A percentile compares a stretch with the other conserved stretches of the same genome.
phyloP scores from a whole-genome alignment of 2,329 filamentous ascomycete species.

The Nothophaeocryptopus gaeumannii region DNA sequence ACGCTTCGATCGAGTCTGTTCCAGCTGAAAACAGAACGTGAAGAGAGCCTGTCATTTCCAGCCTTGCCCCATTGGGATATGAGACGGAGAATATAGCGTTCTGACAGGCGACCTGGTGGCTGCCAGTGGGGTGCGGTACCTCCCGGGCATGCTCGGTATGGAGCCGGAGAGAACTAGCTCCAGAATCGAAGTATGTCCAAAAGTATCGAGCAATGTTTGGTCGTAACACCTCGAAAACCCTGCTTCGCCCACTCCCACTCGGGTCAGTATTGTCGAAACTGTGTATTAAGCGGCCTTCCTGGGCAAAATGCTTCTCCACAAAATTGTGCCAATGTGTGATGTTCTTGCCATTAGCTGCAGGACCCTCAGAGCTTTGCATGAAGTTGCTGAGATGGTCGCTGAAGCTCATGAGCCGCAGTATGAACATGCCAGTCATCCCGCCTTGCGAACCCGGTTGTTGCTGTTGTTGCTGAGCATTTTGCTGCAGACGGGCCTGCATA shows the following conservation, averaged over 20 bases:
- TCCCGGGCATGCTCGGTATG: constrained; percentile 69
- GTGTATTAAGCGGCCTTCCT: constrained; percentile 67
- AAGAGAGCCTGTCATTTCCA: constrained; percentile 59
- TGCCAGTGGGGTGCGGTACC: constrained; percentile 57
- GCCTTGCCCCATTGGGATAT: constrained; percentile 73
- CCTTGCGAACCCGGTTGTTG: constrained; percentile 25
- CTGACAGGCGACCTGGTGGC: constrained; percentile 70
- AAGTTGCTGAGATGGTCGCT: constrained; percentile 56
- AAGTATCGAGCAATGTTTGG: constrained; percentile 85
- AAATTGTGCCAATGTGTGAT: constrained; percentile 76
- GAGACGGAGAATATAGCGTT: constrained; percentile 83
- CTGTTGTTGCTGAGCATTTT: constrained; percentile 27
- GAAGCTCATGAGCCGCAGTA: constrained; percentile 55
- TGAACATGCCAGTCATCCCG: constrained; percentile 38
- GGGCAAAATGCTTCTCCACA: constrained; percentile 77
- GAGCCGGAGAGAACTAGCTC: constrained; percentile 81
- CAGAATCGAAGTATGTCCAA: constrained; percentile 81
- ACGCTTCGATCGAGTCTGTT: constrained; percentile 71
- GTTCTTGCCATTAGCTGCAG: constrained; percentile 60
- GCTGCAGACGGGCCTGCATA: constrained; percentile 31
- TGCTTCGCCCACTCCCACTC: constrained; percentile 49
- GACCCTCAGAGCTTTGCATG: constrained; percentile 34
- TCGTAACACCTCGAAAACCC: constrained; percentile 82
- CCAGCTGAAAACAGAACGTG: constrained; percentile 75
- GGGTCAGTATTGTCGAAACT: constrained; percentile 22